These are phyloP conservation scores for Phytophthora idaei DNA, from an alignment of 352 stramenopile species.

Conservation along the genomic window DNA sequence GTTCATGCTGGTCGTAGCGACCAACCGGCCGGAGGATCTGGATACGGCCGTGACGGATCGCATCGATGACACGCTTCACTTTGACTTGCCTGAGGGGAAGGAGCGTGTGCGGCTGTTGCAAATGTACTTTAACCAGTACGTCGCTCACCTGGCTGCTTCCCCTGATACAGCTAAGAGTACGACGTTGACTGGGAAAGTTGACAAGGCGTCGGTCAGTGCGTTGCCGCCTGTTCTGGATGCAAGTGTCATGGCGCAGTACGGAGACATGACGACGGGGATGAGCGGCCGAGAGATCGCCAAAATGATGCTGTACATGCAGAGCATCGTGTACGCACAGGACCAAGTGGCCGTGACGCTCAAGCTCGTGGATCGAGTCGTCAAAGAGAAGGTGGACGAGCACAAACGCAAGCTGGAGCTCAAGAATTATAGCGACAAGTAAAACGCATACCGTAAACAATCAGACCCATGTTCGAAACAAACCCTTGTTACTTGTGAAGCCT, in stretches of 20 bases:
- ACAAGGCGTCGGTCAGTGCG: constrained; percentile 24
- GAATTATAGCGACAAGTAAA: constrained; percentile 45
- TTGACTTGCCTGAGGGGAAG: constrained; percentile 67
- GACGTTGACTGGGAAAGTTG: constrained; percentile 3
- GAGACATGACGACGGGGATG: constrained; percentile 69
- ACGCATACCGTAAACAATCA: too few relatives aligned
- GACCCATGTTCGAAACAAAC: too few relatives aligned
- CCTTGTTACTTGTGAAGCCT: too few relatives aligned
- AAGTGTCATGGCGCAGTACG: constrained; percentile 52
- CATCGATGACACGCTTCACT: constrained; percentile 86
- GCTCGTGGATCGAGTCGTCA: constrained; percentile 64
- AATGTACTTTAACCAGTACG: constrained; percentile 77
- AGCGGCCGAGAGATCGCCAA: constrained; percentile 88
- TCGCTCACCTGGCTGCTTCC: constrained; percentile 35
- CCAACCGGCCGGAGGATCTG: constrained; percentile 82
- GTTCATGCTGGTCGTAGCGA: constrained; percentile 86
- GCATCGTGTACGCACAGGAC: constrained; percentile 79
- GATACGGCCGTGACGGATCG: constrained; percentile 80
- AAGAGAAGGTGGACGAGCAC: constrained; percentile 80
- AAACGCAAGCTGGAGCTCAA: constrained; percentile 68
- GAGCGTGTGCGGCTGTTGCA: constrained; percentile 68
- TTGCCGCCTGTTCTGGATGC: constrained; percentile 21
- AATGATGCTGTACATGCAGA: constrained; percentile 88
- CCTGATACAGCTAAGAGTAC: constrained; percentile 1
- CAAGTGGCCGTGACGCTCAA: constrained; percentile 53